Base-by-base conservation (phyloP, 2,329 filamentous ascomycete species). In the Pseudogymnoascus sp. region DNA sequence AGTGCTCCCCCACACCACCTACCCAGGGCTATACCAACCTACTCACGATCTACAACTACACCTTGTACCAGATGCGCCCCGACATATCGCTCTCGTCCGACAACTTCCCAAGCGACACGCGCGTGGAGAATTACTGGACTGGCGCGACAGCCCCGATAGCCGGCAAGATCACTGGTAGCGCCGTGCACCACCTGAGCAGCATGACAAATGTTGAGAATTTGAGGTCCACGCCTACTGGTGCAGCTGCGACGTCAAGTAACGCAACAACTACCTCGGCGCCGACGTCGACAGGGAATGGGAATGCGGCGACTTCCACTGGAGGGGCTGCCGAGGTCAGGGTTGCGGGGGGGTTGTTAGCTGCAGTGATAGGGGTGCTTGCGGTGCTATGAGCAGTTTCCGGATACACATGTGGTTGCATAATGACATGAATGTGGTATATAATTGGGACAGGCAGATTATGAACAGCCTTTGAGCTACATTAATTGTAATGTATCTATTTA, bases 91-190 rank as follows among this genome's bases (percentile, higher is more conserved):
- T 56, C n/a, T 56, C 26, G 13, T 31, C 62, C 4, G 38, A 64
- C 46, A 60, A 62, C 23, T 62, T 38, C 15, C 62, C 62, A 62
- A 53, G 9, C 19, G 29, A 64, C 15, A 62, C 62, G 19, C 37
- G 23, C 31, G 40, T 42, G n/a, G 29, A n/a, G 31, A 35, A 23
- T 19, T 64, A 64, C 42, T 64, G 42, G 17, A 64, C 62, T 38
- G 59, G 38, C 4, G 61, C 62, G 11, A 31, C 26, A 2, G 10
- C 37, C 7, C 5, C 53, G 6, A 53, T 44, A 15, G 31, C 46
- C 2, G 62, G 62, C 2, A 13, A 62, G 17, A 64, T 64, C 17
- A 64, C 62, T 6, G 62, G 62, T 2, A 60, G 33, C 23, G 62
- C 59, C 6, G 44, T 35, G 15, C 10, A 38, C 1, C n/a, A 56